These are phyloP conservation scores for Ophiostoma ips DNA, from an alignment of 2,329 filamentous ascomycete genomes.

Conservation along the genomic window DNA sequence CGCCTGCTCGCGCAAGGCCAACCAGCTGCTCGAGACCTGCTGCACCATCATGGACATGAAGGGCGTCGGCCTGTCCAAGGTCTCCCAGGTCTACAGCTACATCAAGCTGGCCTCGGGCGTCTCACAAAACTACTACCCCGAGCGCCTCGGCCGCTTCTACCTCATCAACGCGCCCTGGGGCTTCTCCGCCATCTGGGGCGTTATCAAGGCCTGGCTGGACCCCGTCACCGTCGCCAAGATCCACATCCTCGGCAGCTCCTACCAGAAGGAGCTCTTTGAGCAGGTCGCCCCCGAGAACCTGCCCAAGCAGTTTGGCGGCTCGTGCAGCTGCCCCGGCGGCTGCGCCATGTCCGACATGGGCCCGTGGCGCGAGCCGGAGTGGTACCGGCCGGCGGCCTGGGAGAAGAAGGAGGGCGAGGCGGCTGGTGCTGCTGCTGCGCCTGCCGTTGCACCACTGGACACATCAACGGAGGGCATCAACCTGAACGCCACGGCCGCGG, in stretches of 20 bases:
- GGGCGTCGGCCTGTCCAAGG: conserved; percentile 73
- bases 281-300: conserved; percentile 87
- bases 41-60: conserved; percentile 98
- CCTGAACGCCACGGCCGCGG: not conserved
- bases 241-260: conserved; percentile 67
- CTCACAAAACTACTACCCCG: conserved; percentile 98
- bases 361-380: conserved; percentile 69
- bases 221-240: conserved; percentile 96
- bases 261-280: conserved; percentile 68
- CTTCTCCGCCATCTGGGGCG: conserved; percentile 70
- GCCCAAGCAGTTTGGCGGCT: conserved; percentile 72
- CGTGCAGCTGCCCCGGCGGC: conserved; percentile 67
- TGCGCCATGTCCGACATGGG: conserved; percentile 81
- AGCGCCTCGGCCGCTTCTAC: conserved; percentile 90
- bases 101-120: conserved; percentile 72
- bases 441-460: conserved; percentile 11
- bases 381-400: conserved; percentile 51
- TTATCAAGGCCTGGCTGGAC: conserved; percentile 90
- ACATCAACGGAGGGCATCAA: conserved; percentile 21
- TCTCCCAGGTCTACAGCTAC: conserved; percentile 76
- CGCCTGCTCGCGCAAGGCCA: conserved; percentile 84
- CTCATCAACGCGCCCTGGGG: conserved; percentile 97
- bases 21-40: conserved; percentile 86
- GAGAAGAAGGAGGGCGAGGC: conserved; percentile 33
- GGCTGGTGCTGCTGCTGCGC: conserved; percentile 19